Evolutionary conservation across 2,329 filamentous ascomycete genomes (phyloP).

Genomic region (Nectriaceae sp.): DNA sequence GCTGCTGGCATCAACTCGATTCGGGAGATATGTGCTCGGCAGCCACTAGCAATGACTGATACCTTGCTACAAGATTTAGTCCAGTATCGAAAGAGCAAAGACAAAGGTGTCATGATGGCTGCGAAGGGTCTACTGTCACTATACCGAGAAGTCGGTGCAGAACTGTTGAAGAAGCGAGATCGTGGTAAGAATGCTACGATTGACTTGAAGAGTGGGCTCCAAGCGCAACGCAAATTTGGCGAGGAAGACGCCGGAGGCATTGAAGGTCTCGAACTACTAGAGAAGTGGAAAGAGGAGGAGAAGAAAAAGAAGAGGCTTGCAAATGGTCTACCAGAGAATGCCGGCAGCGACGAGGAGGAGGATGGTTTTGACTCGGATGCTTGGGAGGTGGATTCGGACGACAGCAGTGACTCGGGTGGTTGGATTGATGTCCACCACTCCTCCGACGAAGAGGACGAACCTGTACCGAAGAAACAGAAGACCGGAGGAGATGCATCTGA

Average conservation of each 20-base stretch:
- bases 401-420: constrained; percentile 73
- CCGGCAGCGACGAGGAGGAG: constrained; percentile 61
- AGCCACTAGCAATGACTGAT: constrained; percentile 95
- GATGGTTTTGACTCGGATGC: constrained; percentile 55
- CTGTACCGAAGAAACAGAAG: constrained; percentile 52
- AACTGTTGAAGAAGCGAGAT: constrained; percentile 86
- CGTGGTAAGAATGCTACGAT: constrained; percentile 90
- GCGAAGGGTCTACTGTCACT: constrained; percentile 88
- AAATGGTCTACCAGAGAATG: constrained; percentile 65
- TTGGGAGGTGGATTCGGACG: constrained; percentile 63
- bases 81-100: constrained; percentile 94
- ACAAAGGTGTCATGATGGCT: constrained; percentile 99
- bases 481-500: constrained; percentile 26
- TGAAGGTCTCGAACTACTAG: constrained; percentile 87
- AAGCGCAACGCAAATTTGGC: constrained; percentile 77
- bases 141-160: constrained; percentile 87
- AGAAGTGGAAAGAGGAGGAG: constrained; percentile 93
- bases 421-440: constrained; percentile 93
- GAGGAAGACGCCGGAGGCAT: constrained; percentile 80
- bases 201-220: constrained; percentile 72
- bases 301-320: constrained; percentile 71
- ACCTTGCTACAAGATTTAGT: constrained; percentile 95
- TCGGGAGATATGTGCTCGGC: constrained; percentile 87
- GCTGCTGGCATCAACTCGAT: constrained; percentile 93
- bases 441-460: constrained; percentile 76